A percentile compares a stretch with the other conserved stretches of the same genome.
phyloP scores from a whole-genome alignment of 1,139 yeast species.

The Hemisphaericaspora subhashii region DNA sequence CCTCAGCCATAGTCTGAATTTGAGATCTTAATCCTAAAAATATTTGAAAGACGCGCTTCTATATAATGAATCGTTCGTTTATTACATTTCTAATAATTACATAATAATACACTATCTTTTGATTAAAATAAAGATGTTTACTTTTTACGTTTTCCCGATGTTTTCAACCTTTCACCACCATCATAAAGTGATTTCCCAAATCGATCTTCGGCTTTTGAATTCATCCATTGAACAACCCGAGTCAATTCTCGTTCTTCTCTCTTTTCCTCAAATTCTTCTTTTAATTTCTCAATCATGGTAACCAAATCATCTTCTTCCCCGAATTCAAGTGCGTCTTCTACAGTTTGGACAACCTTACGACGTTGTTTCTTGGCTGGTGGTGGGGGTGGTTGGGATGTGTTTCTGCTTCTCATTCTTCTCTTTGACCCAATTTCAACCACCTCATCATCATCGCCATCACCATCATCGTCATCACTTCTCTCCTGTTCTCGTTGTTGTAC shows the following conservation, averaged over 20 bases:
- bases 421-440: conserved; percentile 26
- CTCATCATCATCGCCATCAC: conserved; percentile 22
- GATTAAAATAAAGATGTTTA: neutral
- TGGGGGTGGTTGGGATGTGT: conserved; percentile 1
- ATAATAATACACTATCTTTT: conserved; percentile 1
- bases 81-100: too few relatives aligned
- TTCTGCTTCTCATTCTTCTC: conserved; percentile 22
- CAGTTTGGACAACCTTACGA: conserved; percentile 18
- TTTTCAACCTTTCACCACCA: conserved; percentile 48
- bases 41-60: too few relatives aligned
- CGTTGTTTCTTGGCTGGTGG: conserved; percentile 15
- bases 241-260: conserved; percentile 40
- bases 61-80: too few relatives aligned
- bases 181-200: conserved; percentile 57
- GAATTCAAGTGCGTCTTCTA: conserved; percentile 28
- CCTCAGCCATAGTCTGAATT: conserved; percentile 64
- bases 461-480: conserved; percentile 8
- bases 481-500: too few relatives aligned
- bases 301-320: conserved; percentile 35
- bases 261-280: conserved; percentile 28
- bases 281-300: conserved; percentile 25
- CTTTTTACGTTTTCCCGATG: conserved; percentile 4
- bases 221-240: conserved; percentile 61
- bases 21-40: conserved; percentile 50
- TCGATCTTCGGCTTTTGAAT: conserved; percentile 52